Evolutionary conservation across 169 alveolate genomes (phyloP).

Genomic region (Plasmodium gonderi): DNA sequence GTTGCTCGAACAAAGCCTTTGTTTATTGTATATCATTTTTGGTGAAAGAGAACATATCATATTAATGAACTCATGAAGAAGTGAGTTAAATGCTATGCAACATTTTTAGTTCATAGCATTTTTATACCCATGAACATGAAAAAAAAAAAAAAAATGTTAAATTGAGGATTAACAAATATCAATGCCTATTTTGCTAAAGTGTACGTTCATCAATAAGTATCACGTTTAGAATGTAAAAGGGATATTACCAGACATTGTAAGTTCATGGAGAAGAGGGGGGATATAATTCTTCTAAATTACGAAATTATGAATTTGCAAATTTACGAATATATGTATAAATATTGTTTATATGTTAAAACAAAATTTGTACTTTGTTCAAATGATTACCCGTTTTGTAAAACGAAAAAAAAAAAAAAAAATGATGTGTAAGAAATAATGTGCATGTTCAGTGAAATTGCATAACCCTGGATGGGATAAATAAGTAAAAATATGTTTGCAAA

Average conservation of each 20-base stretch:
- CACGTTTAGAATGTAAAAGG: neutral
- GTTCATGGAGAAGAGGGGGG: neutral
- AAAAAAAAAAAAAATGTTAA: too few species aligned
- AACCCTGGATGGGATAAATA: neutral
- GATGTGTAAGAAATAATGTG: neutral
- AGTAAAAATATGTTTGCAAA: neutral
- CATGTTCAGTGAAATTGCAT: neutral
- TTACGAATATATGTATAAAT: neutral
- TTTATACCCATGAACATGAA: too few species aligned
- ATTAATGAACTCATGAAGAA: too few species aligned
- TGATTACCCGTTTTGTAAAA: neutral
- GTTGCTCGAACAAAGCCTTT: too few species aligned
- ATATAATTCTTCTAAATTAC: neutral
- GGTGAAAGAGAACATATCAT: too few species aligned
- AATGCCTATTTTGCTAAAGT: too few species aligned
- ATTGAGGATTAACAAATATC: too few species aligned
- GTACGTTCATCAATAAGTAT: too few species aligned
- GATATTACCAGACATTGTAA: neutral
- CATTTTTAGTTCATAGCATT: too few species aligned
- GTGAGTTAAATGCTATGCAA: too few species aligned
- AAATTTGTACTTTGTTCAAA: neutral
- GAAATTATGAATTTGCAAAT: neutral
- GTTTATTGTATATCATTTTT: neutral
- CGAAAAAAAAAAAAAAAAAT: neutral
- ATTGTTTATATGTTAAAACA: neutral